phyloP scores from a whole-genome alignment of 495 filamentous ascomycete species.

The Tuber indicum region DNA sequence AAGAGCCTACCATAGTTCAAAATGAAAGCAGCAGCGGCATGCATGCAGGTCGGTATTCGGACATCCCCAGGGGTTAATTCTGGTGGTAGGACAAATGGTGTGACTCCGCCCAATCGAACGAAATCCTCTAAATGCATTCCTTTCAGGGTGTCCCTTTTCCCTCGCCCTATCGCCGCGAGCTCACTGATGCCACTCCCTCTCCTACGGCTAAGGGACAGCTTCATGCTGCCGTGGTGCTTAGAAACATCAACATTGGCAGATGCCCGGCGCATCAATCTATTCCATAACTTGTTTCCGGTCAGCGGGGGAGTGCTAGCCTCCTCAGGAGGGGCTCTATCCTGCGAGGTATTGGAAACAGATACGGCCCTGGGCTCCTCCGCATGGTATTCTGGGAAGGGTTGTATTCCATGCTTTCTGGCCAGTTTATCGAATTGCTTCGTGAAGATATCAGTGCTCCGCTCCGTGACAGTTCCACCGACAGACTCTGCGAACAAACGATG shows the following conservation, averaged over 20 bases:
- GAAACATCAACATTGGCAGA: conserved; percentile 37
- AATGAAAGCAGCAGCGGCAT: conserved; percentile 62
- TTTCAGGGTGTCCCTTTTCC: conserved; percentile 54
- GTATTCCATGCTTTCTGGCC: conserved; percentile 41
- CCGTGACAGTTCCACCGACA: conserved; percentile 17
- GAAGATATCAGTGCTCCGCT: conserved; percentile 33
- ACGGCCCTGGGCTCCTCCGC: conserved; percentile 27
- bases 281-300: conserved; percentile 38
- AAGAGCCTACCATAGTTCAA: conserved; percentile 56
- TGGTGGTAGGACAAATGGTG: conserved; percentile 58
- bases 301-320: conserved; percentile 31
- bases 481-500: conserved; percentile 39
- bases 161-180: conserved; percentile 47
- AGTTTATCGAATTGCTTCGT: conserved; percentile 39
- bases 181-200: conserved; percentile 48
- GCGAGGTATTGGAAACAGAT: conserved; percentile 37
- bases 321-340: conserved; percentile 10
- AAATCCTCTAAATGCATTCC: conserved; percentile 58
- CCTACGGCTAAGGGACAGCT: conserved; percentile 31
- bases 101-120: conserved; percentile 66
- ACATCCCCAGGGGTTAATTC: conserved; percentile 60
- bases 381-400: conserved; percentile 36
- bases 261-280: conserved; percentile 36
- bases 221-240: conserved; percentile 36
- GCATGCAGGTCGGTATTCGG: conserved; percentile 66